Base-by-base conservation (phyloP, 768 basidiomycete genomes). In the Lactifluus piperatus region DNA sequence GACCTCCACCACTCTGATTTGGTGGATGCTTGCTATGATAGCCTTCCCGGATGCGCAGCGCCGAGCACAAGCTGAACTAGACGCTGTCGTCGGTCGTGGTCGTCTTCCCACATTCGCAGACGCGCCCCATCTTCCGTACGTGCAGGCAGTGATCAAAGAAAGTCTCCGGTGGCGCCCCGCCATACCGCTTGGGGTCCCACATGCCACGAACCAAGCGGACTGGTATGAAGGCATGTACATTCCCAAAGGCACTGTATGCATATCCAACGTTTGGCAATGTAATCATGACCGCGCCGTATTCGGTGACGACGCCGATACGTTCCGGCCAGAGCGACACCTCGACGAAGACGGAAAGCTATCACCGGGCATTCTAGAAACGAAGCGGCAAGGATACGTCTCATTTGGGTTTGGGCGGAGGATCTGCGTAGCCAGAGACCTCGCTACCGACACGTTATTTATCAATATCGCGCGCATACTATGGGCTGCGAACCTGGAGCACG, bases 241-340 rank as follows among this genome's bases (percentile, higher is more conserved):
- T 18, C 74, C 74, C 1, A 70, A 67, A 37, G 73, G 72, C n/a
- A 69, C 73, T 1, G 64, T 71, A 4, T 64, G 73, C 36, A 58
- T 73, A 22, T 57, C 66, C 16, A 73, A 73, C 49, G 6, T 43
- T 5, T 62, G 64, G 62, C 32, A 51, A 0, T 46, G 57, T 5
- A 51, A 53, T 32, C 43, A 56, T 8, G 47, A 60, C 26, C 32
- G 43, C 9, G n/a, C 57, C 7, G 16, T 61, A 1, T 67, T 57
- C 22, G 63, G 60, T 18, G 47, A 58, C 2, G 65, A 67, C 37
- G 60, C 62, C 16, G 52, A 58, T 4, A 30, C 26, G 22, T 68
- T 68, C 54, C 36, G 54, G 6, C 67, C 67, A 0, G 60, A 62
- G 18, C 65, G 68, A 4, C 60, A 50, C 47, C 60, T 66, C 0